phyloP scores from a whole-genome alignment of 768 basidiomycete genomes.

The Mycena crocata region DNA sequence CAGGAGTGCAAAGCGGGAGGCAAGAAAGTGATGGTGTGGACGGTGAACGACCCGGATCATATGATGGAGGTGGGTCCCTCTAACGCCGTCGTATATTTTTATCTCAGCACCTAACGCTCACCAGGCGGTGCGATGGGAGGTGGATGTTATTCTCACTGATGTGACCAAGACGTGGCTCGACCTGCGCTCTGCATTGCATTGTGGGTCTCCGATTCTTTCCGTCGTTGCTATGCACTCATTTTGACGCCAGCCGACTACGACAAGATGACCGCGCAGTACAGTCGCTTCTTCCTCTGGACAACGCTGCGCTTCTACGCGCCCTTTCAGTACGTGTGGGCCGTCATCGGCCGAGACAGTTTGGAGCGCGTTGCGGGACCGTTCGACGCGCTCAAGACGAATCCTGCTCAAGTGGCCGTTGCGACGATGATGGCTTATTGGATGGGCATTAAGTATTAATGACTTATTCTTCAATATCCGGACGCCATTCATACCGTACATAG shows the following conservation, averaged over 20 bases:
- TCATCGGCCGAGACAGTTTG: slow-evolving; percentile 16
- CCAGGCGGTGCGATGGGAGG: slow-evolving; percentile 84
- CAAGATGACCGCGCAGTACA: slow-evolving; percentile 68
- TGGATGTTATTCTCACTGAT: slow-evolving; percentile 83
- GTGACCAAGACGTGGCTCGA: slow-evolving; percentile 76
- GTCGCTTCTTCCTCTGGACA: slow-evolving; percentile 83
- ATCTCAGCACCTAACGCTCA: neutral
- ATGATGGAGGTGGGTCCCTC: slow-evolving; percentile 83
- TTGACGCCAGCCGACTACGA: slow-evolving; percentile 70
- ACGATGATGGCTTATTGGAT: slow-evolving; percentile 31
- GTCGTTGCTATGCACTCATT: slow-evolving; percentile 1
- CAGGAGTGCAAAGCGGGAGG: slow-evolving; percentile 81
- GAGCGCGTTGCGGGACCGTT: slow-evolving; percentile 34
- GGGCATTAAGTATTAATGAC: slow-evolving; percentile 15
- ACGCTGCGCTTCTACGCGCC: slow-evolving; percentile 70
- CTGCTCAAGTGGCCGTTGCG: slow-evolving; percentile 25
- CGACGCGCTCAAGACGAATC: slow-evolving; percentile 19
- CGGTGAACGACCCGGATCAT: slow-evolving; percentile 89
- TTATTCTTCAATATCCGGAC: neutral
- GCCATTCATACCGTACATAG: neutral
- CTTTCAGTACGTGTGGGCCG: slow-evolving; percentile 28
- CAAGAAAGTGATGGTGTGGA: slow-evolving; percentile 95
- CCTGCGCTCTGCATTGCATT: slow-evolving; percentile 65
- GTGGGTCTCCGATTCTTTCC: slow-evolving; percentile 52
- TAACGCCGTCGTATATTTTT: slow-evolving; percentile 14